Evolutionary conservation across 345 rosid genomes (phyloP).

Genomic region (Ceriops zippeliana): DNA sequence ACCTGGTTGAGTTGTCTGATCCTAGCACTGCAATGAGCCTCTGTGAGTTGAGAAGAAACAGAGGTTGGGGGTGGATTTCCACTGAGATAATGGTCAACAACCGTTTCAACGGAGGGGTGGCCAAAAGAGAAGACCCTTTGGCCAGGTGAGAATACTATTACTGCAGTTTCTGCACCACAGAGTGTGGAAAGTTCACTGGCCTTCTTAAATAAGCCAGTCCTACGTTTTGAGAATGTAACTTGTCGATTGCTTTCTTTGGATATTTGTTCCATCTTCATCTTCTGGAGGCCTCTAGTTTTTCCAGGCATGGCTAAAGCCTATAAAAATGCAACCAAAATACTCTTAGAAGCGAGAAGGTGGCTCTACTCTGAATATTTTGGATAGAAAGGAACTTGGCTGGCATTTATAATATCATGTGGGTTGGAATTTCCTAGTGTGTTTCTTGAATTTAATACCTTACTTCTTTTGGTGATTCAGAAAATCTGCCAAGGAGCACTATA

Average conservation of each 20-base stretch:
- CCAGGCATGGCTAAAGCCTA: slow-evolving; percentile 3
- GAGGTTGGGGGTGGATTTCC: slow-evolving; percentile 15
- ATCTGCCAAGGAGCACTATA: no score
- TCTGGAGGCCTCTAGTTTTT: slow-evolving; percentile 16
- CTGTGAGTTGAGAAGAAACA: slow-evolving; percentile 30
- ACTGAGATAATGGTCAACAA: slow-evolving; percentile 19
- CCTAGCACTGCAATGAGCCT: slow-evolving; percentile 40
- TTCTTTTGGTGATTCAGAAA: no score
- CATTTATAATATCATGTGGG: no score
- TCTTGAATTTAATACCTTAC: no score
- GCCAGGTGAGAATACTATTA: slow-evolving; percentile 21
- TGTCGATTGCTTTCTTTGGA: slow-evolving; percentile 12
- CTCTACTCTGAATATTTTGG: no score
- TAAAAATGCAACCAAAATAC: background rate
- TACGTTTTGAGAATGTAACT: slow-evolving; percentile 21
- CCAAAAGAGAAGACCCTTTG: slow-evolving; percentile 22
- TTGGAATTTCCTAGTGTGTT: no score
- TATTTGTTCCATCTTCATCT: slow-evolving; percentile 18
- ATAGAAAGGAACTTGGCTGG: no score
- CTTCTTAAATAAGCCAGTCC: slow-evolving; percentile 22
- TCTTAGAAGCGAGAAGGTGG: no score
- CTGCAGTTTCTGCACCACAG: slow-evolving; percentile 15
- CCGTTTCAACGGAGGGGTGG: slow-evolving; percentile 15
- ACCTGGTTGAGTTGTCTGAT: slow-evolving; percentile 46
- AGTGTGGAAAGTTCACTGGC: slow-evolving; percentile 28